These are phyloP conservation scores for Ascochyta rabiei DNA, from an alignment of 2,329 filamentous ascomycete species.

Conservation along the genomic window DNA sequence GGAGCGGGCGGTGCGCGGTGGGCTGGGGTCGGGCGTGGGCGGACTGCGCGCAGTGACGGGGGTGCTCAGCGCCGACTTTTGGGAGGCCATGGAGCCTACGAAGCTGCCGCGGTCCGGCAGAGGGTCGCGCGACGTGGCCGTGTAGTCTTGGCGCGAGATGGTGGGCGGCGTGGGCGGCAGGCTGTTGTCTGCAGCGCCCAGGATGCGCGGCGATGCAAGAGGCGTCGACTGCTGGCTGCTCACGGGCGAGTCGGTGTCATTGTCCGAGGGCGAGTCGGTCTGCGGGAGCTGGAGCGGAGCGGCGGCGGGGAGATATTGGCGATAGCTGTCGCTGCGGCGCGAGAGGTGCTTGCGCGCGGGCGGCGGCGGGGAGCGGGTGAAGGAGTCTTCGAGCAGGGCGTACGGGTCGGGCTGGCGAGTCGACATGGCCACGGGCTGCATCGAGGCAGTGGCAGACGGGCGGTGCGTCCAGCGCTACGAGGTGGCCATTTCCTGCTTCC, in stretches of 20 bases:
- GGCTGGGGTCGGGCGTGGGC: slow-evolving; percentile 48
- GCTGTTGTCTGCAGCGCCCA: slow-evolving; percentile 41
- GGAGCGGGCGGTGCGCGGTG: slow-evolving; percentile 38
- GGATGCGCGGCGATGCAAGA: slow-evolving; percentile 34
- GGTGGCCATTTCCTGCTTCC: slow-evolving; percentile 33
- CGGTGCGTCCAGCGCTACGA: slow-evolving; percentile 16
- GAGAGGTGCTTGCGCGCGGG: slow-evolving; percentile 36
- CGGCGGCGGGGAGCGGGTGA: slow-evolving; percentile 33
- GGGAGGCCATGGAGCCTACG: slow-evolving; percentile 46
- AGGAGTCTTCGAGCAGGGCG: slow-evolving; percentile 41
- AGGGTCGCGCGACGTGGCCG: slow-evolving; percentile 29
- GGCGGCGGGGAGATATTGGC: slow-evolving; percentile 29
- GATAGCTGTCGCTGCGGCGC: slow-evolving; percentile 35
- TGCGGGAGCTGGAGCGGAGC: slow-evolving; percentile 27
- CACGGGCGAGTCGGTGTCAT: slow-evolving; percentile 36
- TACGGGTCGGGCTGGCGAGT: slow-evolving; percentile 31
- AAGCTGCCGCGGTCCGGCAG: slow-evolving; percentile 50
- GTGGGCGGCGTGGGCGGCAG: slow-evolving; percentile 56
- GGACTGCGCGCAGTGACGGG: slow-evolving; percentile 51
- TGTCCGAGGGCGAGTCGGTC: slow-evolving; percentile 25
- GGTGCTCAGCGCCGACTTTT: slow-evolving; percentile 48
- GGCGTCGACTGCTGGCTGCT: slow-evolving; percentile 36
- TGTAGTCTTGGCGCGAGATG: slow-evolving; percentile 38
- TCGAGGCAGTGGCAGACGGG: slow-evolving; percentile 7
- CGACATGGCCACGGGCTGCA: slow-evolving; percentile 27